Evolutionary conservation across 352 stramenopile genomes (phyloP).

Genomic region (Phytophthora pisi): DNA sequence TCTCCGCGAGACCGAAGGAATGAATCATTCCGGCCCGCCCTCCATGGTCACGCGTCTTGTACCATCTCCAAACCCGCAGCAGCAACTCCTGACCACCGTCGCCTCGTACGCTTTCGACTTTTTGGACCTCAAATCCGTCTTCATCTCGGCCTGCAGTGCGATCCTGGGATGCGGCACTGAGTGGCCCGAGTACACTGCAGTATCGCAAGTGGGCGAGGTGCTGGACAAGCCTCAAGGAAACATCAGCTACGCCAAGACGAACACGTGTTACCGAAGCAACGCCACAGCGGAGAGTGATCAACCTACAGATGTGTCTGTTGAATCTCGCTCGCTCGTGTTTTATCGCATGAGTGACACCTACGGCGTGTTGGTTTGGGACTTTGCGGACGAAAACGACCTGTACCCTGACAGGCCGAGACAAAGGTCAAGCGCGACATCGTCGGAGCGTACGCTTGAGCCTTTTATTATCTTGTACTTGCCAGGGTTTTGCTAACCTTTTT

Average conservation of each 20-base stretch:
- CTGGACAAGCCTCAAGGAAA: slow-evolving; percentile 46
- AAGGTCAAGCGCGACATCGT: slow-evolving; percentile 41
- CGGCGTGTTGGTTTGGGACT: slow-evolving; percentile 41
- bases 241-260: slow-evolving; percentile 51
- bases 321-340: slow-evolving; percentile 32
- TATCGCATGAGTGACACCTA: slow-evolving; percentile 33
- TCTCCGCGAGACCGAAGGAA: slow-evolving; percentile 48
- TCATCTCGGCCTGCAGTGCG: slow-evolving; percentile 46
- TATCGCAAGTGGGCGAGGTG: slow-evolving; percentile 36
- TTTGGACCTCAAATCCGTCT: slow-evolving; percentile 49
- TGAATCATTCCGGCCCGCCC: slow-evolving; percentile 37
- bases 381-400: slow-evolving; percentile 41
- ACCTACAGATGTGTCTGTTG: slow-evolving; percentile 22
- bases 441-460: no score
- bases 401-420: slow-evolving; percentile 27
- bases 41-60: slow-evolving; percentile 47
- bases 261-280: slow-evolving; percentile 38
- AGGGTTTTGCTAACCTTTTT: slow-evolving; percentile 26
- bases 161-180: slow-evolving; percentile 48
- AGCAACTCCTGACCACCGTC: slow-evolving; percentile 55
- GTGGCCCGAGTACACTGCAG: slow-evolving; percentile 49
- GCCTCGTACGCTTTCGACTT: slow-evolving; percentile 58
- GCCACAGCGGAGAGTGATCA: slow-evolving; percentile 3
- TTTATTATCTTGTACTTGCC: no score
- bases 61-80: slow-evolving; percentile 16